Percentiles rank a stretch among this genome's conserved stretches.
phyloP scores from a whole-genome alignment of 2,329 filamentous ascomycete genomes.

The Ilyonectria mors-panacis region DNA sequence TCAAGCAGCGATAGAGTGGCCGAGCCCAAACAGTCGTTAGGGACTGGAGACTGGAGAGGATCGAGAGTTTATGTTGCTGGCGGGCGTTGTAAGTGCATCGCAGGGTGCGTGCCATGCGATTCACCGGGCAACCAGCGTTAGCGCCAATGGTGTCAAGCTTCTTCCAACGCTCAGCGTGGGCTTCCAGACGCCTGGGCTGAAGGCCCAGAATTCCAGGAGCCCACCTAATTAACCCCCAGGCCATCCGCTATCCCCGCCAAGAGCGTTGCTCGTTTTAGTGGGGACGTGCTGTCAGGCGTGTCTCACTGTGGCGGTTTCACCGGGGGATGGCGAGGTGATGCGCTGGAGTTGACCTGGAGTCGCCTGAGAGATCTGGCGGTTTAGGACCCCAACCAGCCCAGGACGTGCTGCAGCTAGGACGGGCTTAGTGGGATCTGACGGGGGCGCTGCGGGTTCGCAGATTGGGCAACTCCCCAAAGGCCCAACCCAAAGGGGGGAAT shows the following conservation, averaged over 20 bases:
- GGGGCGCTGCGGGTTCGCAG: constrained; percentile 19
- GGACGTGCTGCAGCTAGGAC: constrained; percentile 7
- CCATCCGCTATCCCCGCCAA: background rate
- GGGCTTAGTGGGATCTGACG: constrained; percentile 30
- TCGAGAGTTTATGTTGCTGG: constrained; percentile 25
- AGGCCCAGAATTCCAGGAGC: background rate
- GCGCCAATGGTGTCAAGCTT: constrained; percentile 9
- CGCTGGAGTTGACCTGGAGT: constrained; percentile 13
- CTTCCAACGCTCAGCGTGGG: background rate
- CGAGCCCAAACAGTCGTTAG: constrained; percentile 28
- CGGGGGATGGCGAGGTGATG: background rate
- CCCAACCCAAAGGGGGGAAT: background rate
- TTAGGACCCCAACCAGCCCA: background rate
- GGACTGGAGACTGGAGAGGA: constrained; percentile 27
- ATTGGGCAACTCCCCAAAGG: background rate
- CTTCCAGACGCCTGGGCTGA: constrained; percentile 1
- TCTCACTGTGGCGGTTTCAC: background rate
- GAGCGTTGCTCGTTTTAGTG: background rate
- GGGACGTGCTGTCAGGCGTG: background rate
- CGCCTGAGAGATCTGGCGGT: constrained; percentile 21
- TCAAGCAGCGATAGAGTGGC: constrained; percentile 36
- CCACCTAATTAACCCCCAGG: background rate
- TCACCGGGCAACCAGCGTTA: constrained; percentile 34
- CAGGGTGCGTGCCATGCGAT: constrained; percentile 15
- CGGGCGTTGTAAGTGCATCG: constrained; percentile 18